phyloP scores from a whole-genome alignment of 768 basidiomycete genomes.

The Agrocybe chaxingu region DNA sequence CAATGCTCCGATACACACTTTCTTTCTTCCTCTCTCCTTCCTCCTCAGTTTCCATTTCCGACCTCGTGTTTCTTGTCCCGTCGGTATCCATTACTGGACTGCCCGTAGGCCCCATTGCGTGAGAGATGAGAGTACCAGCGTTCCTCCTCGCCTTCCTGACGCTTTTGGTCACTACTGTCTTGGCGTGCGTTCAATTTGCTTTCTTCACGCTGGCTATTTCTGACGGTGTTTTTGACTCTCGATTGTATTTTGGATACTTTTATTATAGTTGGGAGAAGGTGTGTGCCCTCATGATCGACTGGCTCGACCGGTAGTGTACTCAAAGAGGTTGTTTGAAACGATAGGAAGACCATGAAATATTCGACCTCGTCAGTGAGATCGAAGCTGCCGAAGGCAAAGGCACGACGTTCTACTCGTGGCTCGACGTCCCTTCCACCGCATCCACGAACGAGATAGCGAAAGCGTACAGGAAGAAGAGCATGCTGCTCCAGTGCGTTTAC shows the following conservation, averaged over 20 bases:
- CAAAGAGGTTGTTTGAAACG: no score
- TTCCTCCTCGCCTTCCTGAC: constrained; percentile 47
- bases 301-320: no score
- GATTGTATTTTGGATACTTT: constrained; percentile 1
- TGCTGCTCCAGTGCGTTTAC: constrained; percentile 77
- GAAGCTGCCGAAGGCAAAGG: constrained; percentile 87
- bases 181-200: constrained; percentile 49
- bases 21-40: background rate
- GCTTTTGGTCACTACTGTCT: constrained; percentile 46
- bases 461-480: constrained; percentile 90
- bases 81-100: no score
- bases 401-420: constrained; percentile 94
- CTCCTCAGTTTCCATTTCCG: background rate
- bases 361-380: constrained; percentile 83
- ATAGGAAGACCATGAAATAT: constrained; percentile 98
- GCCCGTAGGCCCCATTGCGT: no score
- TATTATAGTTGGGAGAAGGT: constrained; percentile 72
- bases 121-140: constrained; percentile 46
- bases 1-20: no score
- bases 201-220: background rate
- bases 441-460: constrained; percentile 74
- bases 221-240: background rate
- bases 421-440: constrained; percentile 77
- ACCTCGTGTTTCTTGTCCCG: background rate
- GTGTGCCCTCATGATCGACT: constrained; percentile 9